These are phyloP conservation scores for Leishmania tarentolae DNA, from an alignment of 208 protist genomes.

Conservation along the genomic window DNA sequence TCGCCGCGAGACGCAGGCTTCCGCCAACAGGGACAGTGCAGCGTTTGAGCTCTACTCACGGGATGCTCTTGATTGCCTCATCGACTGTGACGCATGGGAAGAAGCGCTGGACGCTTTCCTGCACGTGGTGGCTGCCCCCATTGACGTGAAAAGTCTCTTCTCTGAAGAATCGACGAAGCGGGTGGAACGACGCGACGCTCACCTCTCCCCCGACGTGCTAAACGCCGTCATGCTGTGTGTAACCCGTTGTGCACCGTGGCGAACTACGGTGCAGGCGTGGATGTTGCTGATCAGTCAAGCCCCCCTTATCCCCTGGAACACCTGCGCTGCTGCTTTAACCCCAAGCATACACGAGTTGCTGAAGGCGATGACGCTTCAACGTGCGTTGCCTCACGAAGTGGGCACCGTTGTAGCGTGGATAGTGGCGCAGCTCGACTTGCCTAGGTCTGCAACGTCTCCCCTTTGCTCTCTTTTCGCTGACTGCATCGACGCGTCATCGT, in stretches of 20 bases:
- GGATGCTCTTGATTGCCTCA: slow-evolving; percentile 12
- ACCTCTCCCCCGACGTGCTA: slow-evolving; percentile 17
- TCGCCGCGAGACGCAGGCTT: background rate
- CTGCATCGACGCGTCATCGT: slow-evolving; percentile 5
- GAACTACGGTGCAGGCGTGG: slow-evolving; percentile 33
- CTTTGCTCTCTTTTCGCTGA: slow-evolving; percentile 13
- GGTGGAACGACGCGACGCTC: slow-evolving; percentile 23
- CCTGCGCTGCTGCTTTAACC: background rate
- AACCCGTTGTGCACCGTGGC: slow-evolving; percentile 30
- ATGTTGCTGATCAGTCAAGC: slow-evolving; percentile 17
- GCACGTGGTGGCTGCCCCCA: slow-evolving; percentile 1
- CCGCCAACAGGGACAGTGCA: background rate
- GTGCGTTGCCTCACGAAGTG: slow-evolving; percentile 27
- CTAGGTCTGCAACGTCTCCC: slow-evolving; percentile 2
- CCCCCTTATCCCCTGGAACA: slow-evolving; percentile 21
- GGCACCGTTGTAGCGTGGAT: slow-evolving; percentile 24
- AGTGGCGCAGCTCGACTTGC: slow-evolving; percentile 14
- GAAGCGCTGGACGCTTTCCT: slow-evolving; percentile 22
- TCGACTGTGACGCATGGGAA: slow-evolving; percentile 33
- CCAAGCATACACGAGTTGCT: slow-evolving; percentile 22
- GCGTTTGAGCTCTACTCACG: background rate
- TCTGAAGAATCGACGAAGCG: slow-evolving; percentile 11
- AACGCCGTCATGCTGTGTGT: slow-evolving; percentile 26
- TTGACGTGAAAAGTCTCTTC: background rate
- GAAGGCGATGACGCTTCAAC: slow-evolving; percentile 29